Evolutionary conservation across 352 stramenopile genomes (phyloP).

Genomic region (Aphanomyces euteiches): DNA sequence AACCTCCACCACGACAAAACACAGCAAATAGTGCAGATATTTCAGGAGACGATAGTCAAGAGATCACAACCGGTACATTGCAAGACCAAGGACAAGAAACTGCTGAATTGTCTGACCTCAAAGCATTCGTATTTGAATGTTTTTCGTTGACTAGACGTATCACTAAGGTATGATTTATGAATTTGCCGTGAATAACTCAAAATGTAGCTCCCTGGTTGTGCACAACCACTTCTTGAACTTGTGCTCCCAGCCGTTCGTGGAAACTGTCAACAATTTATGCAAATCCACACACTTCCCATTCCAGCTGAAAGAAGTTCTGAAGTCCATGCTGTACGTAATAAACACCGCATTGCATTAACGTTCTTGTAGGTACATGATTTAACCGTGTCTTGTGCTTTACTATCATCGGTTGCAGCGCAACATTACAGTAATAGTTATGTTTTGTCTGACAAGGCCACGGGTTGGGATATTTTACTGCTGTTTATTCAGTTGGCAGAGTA

Average conservation of each 20-base stretch:
- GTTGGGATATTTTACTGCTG: constrained; percentile 59
- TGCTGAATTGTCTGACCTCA: constrained; percentile 61
- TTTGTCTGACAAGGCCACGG: constrained; percentile 53
- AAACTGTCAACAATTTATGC: constrained; percentile 38
- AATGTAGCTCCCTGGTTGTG: constrained; percentile 44
- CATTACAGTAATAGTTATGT: constrained; percentile 56
- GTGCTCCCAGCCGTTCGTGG: constrained; percentile 51
- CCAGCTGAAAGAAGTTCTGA: neutral
- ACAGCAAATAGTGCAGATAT: constrained; percentile 35
- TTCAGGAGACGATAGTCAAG: constrained; percentile 41
- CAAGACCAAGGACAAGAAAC: constrained; percentile 68
- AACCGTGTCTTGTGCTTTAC: constrained; percentile 50
- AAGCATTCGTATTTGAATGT: constrained; percentile 71
- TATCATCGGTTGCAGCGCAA: constrained; percentile 58
- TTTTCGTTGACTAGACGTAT: constrained; percentile 68
- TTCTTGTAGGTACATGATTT: constrained; percentile 63
- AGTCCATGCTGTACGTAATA: constrained; percentile 35
- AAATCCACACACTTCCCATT: constrained; percentile 8
- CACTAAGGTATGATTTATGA: constrained; percentile 35
- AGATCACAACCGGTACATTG: constrained; percentile 54
- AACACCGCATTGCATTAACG: constrained; percentile 46
- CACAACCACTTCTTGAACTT: constrained; percentile 47
- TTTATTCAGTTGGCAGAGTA: constrained; percentile 64
- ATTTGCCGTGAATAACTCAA: neutral
- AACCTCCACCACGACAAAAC: constrained; percentile 14